phyloP scores from a whole-genome alignment of 306 rosid species.

The Cucurbita pepo region DNA sequence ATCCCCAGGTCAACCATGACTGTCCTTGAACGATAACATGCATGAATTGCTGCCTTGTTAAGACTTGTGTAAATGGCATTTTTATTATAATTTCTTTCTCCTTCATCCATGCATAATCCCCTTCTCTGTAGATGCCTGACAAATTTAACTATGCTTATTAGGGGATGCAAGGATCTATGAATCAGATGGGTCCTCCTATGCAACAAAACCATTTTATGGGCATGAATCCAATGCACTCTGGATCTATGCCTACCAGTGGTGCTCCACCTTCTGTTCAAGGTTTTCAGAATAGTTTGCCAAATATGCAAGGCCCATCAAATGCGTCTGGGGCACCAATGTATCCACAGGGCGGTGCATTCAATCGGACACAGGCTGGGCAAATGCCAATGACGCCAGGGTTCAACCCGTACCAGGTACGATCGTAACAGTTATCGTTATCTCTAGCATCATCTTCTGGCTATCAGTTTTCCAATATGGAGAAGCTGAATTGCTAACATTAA shows the following conservation, averaged over 20 bases:
- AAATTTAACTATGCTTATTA: constrained; percentile 1
- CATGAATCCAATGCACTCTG: constrained; percentile 87
- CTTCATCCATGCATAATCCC: neutral
- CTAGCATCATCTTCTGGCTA: neutral
- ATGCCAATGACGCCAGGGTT: constrained; percentile 86
- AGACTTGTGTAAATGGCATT: too few relatives aligned
- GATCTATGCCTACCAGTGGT: constrained; percentile 53
- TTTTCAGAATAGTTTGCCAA: constrained; percentile 50
- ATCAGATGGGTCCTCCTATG: constrained; percentile 67
- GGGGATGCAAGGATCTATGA: constrained; percentile 91
- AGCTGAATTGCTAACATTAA: neutral
- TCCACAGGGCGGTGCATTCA: constrained; percentile 65
- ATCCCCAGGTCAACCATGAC: too few relatives aligned
- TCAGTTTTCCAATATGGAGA: neutral
- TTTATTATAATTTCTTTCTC: too few relatives aligned
- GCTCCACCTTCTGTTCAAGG: constrained; percentile 51
- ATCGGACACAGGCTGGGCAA: constrained; percentile 77
- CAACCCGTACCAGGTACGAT: constrained; percentile 80
- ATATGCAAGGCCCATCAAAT: constrained; percentile 79
- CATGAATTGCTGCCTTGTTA: too few relatives aligned
- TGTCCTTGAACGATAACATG: too few relatives aligned
- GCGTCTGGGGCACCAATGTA: constrained; percentile 42
- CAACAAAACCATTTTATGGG: constrained; percentile 81
- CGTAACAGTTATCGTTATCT: neutral
- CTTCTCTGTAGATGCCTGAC: neutral